Evolutionary conservation across 495 filamentous ascomycete genomes (phyloP).

Genomic region (Jackrogersella minutella): DNA sequence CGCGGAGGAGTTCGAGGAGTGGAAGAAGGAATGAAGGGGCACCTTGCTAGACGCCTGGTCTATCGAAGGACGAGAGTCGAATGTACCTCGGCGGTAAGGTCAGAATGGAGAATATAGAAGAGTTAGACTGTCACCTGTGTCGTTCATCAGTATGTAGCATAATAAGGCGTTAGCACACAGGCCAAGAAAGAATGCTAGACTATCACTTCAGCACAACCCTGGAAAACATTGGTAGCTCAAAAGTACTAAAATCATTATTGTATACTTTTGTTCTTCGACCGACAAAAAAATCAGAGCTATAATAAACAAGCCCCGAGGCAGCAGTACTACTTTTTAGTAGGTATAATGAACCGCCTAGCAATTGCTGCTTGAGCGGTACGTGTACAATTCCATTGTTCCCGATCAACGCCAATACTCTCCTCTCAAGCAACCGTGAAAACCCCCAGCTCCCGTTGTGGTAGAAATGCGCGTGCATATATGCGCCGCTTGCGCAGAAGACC

Average conservation of each 20-base stretch:
- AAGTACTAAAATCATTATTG: neutral
- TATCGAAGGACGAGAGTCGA: neutral
- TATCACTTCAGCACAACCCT: neutral
- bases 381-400: slow-evolving; percentile 21
- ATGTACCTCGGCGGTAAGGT: neutral
- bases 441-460: neutral
- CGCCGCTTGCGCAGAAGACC: neutral
- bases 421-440: slow-evolving; percentile 26
- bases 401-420: slow-evolving; percentile 31
- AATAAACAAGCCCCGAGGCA: neutral
- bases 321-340: slow-evolving; percentile 1
- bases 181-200: neutral
- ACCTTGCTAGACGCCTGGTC: neutral
- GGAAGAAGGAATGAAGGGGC: slow-evolving; percentile 69
- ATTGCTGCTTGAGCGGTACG: slow-evolving; percentile 13
- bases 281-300: neutral
- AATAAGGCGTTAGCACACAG: neutral
- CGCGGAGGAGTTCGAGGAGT: slow-evolving; percentile 78
- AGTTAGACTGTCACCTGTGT: neutral
- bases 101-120: neutral
- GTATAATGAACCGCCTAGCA: slow-evolving; percentile 1
- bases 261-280: neutral
- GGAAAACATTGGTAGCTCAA: neutral
- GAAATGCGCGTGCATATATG: no score
- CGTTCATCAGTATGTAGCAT: neutral